Evolutionary conservation across 805 yeast genomes (phyloP).

Genomic region (Metschnikowia drakensbergensis): DNA sequence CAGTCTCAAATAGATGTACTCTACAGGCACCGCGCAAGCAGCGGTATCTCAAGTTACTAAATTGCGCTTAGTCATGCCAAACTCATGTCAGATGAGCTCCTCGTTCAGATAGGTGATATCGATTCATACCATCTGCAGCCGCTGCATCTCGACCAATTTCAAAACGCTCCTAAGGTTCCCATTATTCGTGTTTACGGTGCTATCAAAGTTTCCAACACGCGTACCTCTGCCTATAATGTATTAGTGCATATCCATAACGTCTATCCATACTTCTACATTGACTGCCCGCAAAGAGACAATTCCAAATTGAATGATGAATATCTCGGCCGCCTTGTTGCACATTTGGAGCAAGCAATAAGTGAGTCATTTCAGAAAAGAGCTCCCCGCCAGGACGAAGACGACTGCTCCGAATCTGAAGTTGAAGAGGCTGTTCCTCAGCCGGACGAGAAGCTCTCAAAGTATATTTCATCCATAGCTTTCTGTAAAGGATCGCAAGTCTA

Average conservation of each 20-base stretch:
- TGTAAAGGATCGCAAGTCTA: slow-evolving; percentile 80
- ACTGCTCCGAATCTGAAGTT: slow-evolving; percentile 8
- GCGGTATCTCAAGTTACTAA: neutral
- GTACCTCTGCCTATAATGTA: slow-evolving; percentile 23
- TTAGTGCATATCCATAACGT: slow-evolving; percentile 76
- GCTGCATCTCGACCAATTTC: slow-evolving; percentile 47
- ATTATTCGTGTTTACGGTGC: slow-evolving; percentile 75
- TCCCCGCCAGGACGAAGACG: slow-evolving; percentile 10
- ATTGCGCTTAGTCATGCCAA: slow-evolving; percentile 1
- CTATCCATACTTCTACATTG: slow-evolving; percentile 75
- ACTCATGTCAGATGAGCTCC: slow-evolving; percentile 13
- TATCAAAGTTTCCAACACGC: slow-evolving; percentile 44
- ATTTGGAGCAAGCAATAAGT: slow-evolving; percentile 43
- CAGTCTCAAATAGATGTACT: neutral
- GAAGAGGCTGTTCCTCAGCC: slow-evolving; percentile 5
- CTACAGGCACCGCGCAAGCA: neutral
- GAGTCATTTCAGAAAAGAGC: slow-evolving; percentile 33
- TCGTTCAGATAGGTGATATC: slow-evolving; percentile 55
- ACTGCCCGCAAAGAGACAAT: slow-evolving; percentile 44
- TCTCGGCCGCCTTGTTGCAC: slow-evolving; percentile 36
- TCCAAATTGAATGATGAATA: slow-evolving; percentile 20
- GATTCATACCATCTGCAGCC: slow-evolving; percentile 67
- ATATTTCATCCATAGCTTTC: slow-evolving; percentile 55
- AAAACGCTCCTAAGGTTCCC: slow-evolving; percentile 55
- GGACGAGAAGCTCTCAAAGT: slow-evolving; percentile 27